Conservation (phyloP, 345 rosid genomes). For the Gossypium thurberi region DNA sequence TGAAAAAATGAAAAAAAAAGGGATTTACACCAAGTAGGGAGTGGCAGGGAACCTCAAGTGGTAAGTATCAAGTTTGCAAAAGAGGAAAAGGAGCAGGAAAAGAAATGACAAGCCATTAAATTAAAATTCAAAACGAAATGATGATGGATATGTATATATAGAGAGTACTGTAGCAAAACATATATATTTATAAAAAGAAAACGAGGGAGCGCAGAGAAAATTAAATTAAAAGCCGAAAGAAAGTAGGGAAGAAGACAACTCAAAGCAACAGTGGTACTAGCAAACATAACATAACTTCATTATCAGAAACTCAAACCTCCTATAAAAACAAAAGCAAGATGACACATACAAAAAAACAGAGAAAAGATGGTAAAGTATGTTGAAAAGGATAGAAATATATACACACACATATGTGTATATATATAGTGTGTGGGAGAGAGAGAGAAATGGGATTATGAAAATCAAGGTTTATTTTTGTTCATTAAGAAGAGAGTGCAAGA, state of each 20-base stretch:
- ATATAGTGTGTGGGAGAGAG: neutral
- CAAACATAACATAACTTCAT: constrained; percentile 27
- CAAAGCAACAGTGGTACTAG: constrained; percentile 19
- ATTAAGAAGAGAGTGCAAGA: neutral
- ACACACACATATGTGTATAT: neutral
- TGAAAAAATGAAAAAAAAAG: neutral
- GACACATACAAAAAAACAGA: constrained; percentile 25
- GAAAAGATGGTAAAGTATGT: neutral
- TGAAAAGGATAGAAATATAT: neutral
- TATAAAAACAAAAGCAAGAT: constrained; percentile 27
- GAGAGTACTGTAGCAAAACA: constrained; percentile 32
- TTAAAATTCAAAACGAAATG: constrained; percentile 25
- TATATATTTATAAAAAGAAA: neutral
- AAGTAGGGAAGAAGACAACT: constrained; percentile 37
- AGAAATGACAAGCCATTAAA: constrained; percentile 27
- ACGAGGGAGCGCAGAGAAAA: neutral
- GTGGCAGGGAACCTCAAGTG: constrained; percentile 27
- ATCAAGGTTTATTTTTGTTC: neutral
- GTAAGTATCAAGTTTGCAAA: constrained; percentile 43
- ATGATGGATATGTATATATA: constrained; percentile 24
- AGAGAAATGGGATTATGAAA: neutral
- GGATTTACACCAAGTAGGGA: constrained; percentile 24
- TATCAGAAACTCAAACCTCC: constrained; percentile 21
- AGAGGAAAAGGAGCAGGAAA: constrained; percentile 28
- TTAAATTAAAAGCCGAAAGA: neutral